phyloP scores from a whole-genome alignment of 768 basidiomycete genomes.

The Leucogyrophana mollusca region DNA sequence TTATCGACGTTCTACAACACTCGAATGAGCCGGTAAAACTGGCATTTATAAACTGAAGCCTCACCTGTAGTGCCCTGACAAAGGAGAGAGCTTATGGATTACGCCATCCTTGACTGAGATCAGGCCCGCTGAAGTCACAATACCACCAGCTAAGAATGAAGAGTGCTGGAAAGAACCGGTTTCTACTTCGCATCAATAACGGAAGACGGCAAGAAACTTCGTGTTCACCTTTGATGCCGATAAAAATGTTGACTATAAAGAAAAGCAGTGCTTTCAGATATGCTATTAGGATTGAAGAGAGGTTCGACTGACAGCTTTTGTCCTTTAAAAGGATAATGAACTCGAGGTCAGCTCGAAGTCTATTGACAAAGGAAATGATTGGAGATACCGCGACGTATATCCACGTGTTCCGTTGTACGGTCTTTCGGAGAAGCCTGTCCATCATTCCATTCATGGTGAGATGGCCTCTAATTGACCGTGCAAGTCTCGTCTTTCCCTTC shows the following conservation, averaged over 20 bases:
- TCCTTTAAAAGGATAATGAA: slow-evolving; percentile 35
- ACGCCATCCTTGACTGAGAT: slow-evolving; percentile 62
- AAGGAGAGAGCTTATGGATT: slow-evolving; percentile 59
- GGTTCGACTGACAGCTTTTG: slow-evolving; percentile 43
- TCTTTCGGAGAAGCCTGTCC: slow-evolving; percentile 56
- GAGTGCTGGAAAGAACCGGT: slow-evolving; percentile 69
- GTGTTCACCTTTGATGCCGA: slow-evolving; percentile 60
- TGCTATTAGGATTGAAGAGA: not conserved
- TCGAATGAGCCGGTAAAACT: not conserved
- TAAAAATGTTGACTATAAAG: slow-evolving; percentile 54
- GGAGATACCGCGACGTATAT: slow-evolving; percentile 64
- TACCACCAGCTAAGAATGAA: slow-evolving; percentile 54
- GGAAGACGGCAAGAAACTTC: not conserved
- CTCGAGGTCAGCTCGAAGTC: not conserved
- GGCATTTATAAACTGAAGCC: slow-evolving; percentile 1
- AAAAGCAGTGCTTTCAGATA: not conserved
- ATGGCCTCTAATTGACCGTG: slow-evolving; percentile 38
- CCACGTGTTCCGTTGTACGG: slow-evolving; percentile 61
- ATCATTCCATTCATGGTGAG: slow-evolving; percentile 52
- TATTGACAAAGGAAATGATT: slow-evolving; percentile 2
- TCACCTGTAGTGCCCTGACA: slow-evolving; percentile 66
- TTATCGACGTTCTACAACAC: slow-evolving; percentile 46
- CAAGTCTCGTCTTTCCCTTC: slow-evolving; percentile 34
- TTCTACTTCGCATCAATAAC: slow-evolving; percentile 23
- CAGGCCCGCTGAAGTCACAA: slow-evolving; percentile 64